A percentile compares a stretch with the other conserved stretches of the same genome.
These are phyloP conservation scores for Hypoxylon sp. DNA, from an alignment of 2,329 filamentous ascomycete species.

Conservation along the genomic window DNA sequence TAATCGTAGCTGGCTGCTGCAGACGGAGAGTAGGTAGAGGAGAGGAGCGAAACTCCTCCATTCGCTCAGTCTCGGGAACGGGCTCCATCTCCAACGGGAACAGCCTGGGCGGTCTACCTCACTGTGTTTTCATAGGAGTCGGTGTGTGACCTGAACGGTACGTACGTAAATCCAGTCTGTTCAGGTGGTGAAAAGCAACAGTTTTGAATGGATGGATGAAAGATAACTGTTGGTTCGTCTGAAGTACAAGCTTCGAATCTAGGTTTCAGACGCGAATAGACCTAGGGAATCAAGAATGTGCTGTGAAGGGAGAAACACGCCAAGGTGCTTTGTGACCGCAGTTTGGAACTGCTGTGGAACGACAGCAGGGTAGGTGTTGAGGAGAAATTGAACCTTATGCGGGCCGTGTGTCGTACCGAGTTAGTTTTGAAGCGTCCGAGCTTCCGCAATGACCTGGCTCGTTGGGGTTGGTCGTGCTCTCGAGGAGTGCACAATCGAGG, in stretches of 20 bases:
- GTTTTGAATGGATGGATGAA: conserved; percentile 22
- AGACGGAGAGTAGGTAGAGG: conserved; percentile 69
- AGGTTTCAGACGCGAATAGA: conserved; percentile 44
- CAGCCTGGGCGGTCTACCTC: conserved; percentile 31
- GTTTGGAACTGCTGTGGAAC: conserved; percentile 42
- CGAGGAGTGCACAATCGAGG: conserved; percentile 17
- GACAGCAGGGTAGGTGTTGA: conserved; percentile 31
- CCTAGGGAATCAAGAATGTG: conserved; percentile 26
- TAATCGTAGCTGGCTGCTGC: conserved; percentile 58
- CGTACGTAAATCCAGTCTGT: conserved; percentile 5
- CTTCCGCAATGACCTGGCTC: conserved; percentile 32
- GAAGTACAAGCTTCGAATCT: conserved; percentile 47
- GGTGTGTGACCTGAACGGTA: conserved; percentile 17
- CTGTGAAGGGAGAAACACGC: conserved; percentile 29
- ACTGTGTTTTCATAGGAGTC: conserved; percentile 33
- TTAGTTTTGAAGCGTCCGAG: conserved; percentile 43
- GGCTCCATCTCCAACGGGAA: conserved; percentile 68
- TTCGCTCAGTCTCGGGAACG: conserved; percentile 76
- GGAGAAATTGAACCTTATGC: conserved; percentile 45
- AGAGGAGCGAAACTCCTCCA: conserved; percentile 75
- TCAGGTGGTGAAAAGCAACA: conserved; percentile 16
- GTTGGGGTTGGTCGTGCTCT: conserved; percentile 28
- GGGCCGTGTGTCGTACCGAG: conserved; percentile 40
- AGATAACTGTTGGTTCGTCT: conserved; percentile 26
- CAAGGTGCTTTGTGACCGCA: conserved; percentile 38